These are phyloP conservation scores for Botryotinia convoluta DNA, from an alignment of 2,329 filamentous ascomycete genomes.

Conservation along the genomic window DNA sequence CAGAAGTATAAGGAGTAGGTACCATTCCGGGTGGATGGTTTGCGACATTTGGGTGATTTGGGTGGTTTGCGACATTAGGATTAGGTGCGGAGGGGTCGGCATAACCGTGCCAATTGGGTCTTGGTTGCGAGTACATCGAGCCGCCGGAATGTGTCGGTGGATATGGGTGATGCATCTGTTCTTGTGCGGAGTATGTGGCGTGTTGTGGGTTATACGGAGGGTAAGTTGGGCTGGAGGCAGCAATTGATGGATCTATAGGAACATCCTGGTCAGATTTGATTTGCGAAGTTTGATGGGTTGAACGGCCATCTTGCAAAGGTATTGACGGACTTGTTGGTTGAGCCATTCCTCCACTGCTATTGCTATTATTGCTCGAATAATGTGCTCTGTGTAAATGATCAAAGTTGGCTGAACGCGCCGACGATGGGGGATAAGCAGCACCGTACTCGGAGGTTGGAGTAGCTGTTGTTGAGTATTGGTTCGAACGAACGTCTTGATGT, in stretches of 20 bases:
- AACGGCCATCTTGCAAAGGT: slow-evolving; percentile 74
- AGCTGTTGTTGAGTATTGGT: slow-evolving; percentile 57
- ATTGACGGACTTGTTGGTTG: slow-evolving; percentile 98
- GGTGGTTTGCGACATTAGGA: not conserved
- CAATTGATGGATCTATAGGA: slow-evolving; percentile 99
- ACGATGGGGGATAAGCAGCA: slow-evolving; percentile 63
- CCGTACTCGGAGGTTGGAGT: slow-evolving; percentile 90
- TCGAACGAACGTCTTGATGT: slow-evolving; percentile 73
- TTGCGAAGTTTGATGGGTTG: slow-evolving; percentile 70
- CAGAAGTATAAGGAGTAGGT: not conserved
- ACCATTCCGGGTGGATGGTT: not conserved
- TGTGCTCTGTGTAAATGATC: slow-evolving; percentile 86
- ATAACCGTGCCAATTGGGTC: slow-evolving; percentile 74
- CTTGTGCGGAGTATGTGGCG: slow-evolving; percentile 80
- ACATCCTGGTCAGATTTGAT: slow-evolving; percentile 94
- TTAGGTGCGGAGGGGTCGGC: slow-evolving; percentile 41
- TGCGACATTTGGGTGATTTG: slow-evolving; percentile 41
- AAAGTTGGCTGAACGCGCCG: slow-evolving; percentile 78
- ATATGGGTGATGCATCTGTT: slow-evolving; percentile 83
- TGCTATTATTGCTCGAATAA: slow-evolving; percentile 72
- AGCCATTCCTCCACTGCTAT: slow-evolving; percentile 86
- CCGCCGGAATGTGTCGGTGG: slow-evolving; percentile 53
- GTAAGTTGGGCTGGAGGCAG: slow-evolving; percentile 88
- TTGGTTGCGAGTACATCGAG: slow-evolving; percentile 64
- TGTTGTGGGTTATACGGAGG: slow-evolving; percentile 70